Percentiles rank a stretch among this genome's conserved stretches.
These are phyloP conservation scores for Kodamaea kaohsiungensis DNA, from an alignment of 805 yeast genomes.

Conservation along the genomic window DNA sequence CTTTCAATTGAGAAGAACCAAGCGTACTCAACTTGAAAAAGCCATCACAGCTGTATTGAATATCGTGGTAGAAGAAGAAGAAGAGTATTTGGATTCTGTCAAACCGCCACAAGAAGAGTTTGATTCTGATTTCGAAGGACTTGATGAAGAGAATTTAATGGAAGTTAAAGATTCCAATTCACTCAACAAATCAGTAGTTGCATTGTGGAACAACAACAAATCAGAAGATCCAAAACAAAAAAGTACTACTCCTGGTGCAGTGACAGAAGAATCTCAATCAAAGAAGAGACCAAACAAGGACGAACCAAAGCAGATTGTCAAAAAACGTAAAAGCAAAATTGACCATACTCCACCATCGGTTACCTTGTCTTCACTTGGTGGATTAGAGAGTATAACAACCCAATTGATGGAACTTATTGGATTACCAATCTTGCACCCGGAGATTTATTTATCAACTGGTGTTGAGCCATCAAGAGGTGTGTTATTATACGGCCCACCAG, in stretches of 20 bases:
- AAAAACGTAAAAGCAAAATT: conserved; percentile 40
- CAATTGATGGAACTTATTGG: conserved; percentile 90
- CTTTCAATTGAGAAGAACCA: conserved; percentile 65
- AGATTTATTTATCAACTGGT: conserved; percentile 82
- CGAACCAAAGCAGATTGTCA: conserved; percentile 29
- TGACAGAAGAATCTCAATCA: conserved; percentile 13
- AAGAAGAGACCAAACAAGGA: conserved; percentile 55
- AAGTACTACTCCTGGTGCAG: not conserved
- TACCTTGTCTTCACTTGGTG: conserved; percentile 78
- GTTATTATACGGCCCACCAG: conserved; percentile 96
- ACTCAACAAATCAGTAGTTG: conserved; percentile 75
- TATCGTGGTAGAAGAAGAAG: conserved; percentile 60
- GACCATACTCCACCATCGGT: conserved; percentile 71
- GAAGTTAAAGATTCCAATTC: conserved; percentile 63
- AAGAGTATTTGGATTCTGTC: conserved; percentile 47
- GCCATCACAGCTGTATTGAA: conserved; percentile 61
- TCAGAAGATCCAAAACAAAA: conserved; percentile 14
- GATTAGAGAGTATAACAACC: conserved; percentile 80
- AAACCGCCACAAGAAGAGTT: conserved; percentile 17
- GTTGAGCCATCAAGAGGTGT: conserved; percentile 96
- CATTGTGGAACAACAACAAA: conserved; percentile 56
- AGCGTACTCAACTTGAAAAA: conserved; percentile 61
- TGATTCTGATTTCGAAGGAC: conserved; percentile 44
- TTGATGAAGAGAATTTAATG: conserved; percentile 53
- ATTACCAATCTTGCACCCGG: conserved; percentile 91